These are phyloP conservation scores for Penicillium sp. DNA, from an alignment of 2,329 filamentous ascomycete genomes.

Conservation along the genomic window DNA sequence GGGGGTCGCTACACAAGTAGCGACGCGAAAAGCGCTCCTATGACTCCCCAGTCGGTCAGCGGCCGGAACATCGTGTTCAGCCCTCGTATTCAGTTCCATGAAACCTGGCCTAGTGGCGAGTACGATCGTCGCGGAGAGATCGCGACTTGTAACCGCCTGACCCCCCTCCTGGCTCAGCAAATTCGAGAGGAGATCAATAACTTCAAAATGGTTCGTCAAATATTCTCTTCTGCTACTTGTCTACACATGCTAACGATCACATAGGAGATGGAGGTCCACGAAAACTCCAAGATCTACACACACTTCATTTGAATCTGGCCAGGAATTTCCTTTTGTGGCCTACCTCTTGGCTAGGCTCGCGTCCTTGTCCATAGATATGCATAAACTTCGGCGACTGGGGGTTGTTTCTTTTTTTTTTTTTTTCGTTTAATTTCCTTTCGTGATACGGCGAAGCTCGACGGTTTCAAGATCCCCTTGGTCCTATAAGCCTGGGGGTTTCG, in stretches of 20 bases:
- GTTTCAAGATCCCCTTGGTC: not conserved
- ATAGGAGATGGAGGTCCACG: slow-evolving; percentile 99
- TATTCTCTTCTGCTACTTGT: too few relatives aligned
- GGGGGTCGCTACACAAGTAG: slow-evolving; percentile 64
- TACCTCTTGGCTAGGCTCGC: slow-evolving; percentile 11
- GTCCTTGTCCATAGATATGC: slow-evolving; percentile 29
- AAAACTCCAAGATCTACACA: slow-evolving; percentile 98
- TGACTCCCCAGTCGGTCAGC: slow-evolving; percentile 62
- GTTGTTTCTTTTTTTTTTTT: slow-evolving; percentile 16
- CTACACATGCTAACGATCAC: slow-evolving; percentile 40
- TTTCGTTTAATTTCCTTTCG: not conserved
- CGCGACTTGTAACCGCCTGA: slow-evolving; percentile 95
- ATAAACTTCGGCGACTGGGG: slow-evolving; percentile 24
- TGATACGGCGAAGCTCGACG: not conserved
- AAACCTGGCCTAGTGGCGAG: slow-evolving; percentile 93
- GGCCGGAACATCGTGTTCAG: slow-evolving; percentile 72
- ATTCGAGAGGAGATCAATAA: slow-evolving; percentile 99
- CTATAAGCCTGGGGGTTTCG: not conserved
- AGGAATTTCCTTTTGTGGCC: slow-evolving; percentile 29
- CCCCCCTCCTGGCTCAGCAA: slow-evolving; percentile 94
- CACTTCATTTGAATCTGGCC: slow-evolving; percentile 84
- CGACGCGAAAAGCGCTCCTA: slow-evolving; percentile 77
- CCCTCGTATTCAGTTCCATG: slow-evolving; percentile 89
- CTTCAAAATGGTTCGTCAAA: slow-evolving; percentile 90
- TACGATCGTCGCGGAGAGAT: slow-evolving; percentile 96